A percentile compares a stretch with the other conserved stretches of the same genome.
These are phyloP conservation scores for Rhypophila decipiens DNA, from an alignment of 495 filamentous ascomycete genomes.

Conservation along the genomic window DNA sequence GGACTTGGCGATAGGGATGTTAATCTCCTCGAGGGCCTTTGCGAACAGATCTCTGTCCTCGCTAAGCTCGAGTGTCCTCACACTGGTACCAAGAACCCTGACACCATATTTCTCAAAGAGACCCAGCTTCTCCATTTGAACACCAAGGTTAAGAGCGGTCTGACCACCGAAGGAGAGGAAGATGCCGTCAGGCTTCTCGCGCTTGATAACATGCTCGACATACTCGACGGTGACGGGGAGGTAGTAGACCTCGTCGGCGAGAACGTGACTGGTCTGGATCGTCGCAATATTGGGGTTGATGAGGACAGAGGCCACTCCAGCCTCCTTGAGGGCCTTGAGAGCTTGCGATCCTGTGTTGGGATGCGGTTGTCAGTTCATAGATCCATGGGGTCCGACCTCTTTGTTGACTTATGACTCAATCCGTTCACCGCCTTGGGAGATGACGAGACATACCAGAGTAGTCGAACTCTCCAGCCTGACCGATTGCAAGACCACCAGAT, in stretches of 20 bases:
- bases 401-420: constrained; percentile 24
- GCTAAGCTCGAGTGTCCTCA: constrained; percentile 87
- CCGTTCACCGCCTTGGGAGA: constrained; percentile 14
- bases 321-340: constrained; percentile 94
- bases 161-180: constrained; percentile 97
- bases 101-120: constrained; percentile 93
- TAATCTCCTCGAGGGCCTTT: constrained; percentile 80
- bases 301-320: constrained; percentile 88
- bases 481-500: constrained; percentile 92
- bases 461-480: constrained; percentile 97
- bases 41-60: constrained; percentile 95
- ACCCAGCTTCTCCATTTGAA: constrained; percentile 95
- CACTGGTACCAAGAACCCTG: constrained; percentile 87
- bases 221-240: constrained; percentile 94
- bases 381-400: constrained; percentile 1
- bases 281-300: constrained; percentile 99
- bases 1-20: constrained; percentile 94
- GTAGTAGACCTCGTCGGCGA: constrained; percentile 98
- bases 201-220: constrained; percentile 92
- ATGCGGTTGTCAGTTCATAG: constrained; percentile 13
- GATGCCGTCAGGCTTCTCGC: constrained; percentile 91
- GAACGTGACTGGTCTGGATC: constrained; percentile 91
- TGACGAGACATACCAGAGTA: constrained; percentile 71
- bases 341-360: constrained; percentile 73
- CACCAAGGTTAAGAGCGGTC: constrained; percentile 91